Percentiles rank a stretch among this genome's conserved stretches.
phyloP scores from a whole-genome alignment of 148 eudicot genomes.

The Fagopyrum esculentum region DNA sequence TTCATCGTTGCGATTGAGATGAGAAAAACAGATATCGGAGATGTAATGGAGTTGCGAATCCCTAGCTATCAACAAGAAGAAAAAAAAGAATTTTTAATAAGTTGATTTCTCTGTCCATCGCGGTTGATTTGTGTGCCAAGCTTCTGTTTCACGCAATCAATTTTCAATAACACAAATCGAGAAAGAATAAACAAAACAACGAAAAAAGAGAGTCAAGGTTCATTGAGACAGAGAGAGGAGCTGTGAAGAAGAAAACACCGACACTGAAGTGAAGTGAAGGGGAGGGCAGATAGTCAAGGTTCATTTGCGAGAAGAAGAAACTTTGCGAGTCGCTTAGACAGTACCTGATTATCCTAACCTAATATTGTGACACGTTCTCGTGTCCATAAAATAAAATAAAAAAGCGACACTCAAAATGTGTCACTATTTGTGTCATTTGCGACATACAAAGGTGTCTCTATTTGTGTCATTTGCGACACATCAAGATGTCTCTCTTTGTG shows the following conservation, averaged over 20 bases:
- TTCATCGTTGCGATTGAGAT: conserved; percentile 44
- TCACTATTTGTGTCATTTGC: too few relatives aligned
- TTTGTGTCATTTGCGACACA: too few relatives aligned
- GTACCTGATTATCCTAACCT: too few relatives aligned
- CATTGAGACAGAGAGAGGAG: background rate
- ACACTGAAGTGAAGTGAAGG: background rate
- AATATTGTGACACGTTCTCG: too few relatives aligned
- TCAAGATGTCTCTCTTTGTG: too few relatives aligned
- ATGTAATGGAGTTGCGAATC: background rate
- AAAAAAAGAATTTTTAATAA: background rate
- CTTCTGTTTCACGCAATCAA: conserved; percentile 8
- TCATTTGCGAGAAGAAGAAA: too few relatives aligned
- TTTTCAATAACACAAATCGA: background rate
- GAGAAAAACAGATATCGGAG: background rate
- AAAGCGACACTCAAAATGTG: too few relatives aligned
- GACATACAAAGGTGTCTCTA: too few relatives aligned
- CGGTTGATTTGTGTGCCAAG: background rate
- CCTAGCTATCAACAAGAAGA: background rate
- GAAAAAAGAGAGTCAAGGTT: conserved; percentile 7
- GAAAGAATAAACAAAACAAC: background rate
- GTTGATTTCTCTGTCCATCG: background rate
- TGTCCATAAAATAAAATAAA: too few relatives aligned
- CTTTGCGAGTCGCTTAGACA: too few relatives aligned
- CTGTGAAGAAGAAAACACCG: background rate
- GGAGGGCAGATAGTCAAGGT: background rate